phyloP scores from a whole-genome alignment of 2,329 filamentous ascomycete species.

The Aspergillus persii region DNA sequence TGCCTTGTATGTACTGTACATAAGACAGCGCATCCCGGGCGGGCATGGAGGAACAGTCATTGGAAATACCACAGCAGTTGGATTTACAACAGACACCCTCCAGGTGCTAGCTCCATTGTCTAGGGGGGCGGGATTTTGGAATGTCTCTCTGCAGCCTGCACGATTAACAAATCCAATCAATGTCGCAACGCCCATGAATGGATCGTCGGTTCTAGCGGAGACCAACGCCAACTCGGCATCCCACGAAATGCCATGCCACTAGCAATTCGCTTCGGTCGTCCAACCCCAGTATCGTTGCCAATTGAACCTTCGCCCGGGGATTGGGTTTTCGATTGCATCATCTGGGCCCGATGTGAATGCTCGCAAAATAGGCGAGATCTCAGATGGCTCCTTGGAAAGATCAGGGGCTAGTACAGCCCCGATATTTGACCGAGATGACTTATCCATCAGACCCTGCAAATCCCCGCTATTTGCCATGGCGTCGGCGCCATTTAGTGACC shows the following conservation, averaged over 20 bases:
- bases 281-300: not conserved
- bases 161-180: no score
- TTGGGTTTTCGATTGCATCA: not conserved
- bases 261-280: not conserved
- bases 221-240: not conserved
- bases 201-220: not conserved
- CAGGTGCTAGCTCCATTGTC: not conserved
- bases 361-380: not conserved
- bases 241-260: not conserved
- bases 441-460: not conserved
- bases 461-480: not conserved
- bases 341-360: not conserved
- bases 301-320: not conserved
- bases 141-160: no score
- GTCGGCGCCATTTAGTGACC: not conserved
- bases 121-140: no score
- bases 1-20: no score
- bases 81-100: not conserved
- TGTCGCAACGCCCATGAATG: not conserved
- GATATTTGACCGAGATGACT: slow-evolving; percentile 19
- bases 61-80: not conserved
- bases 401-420: slow-evolving; percentile 12
- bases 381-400: not conserved
- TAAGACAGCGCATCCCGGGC: not conserved
- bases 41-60: not conserved